These are phyloP conservation scores for Diphasiastrum complanatum DNA, from an alignment of 83 land plant genomes.

Conservation along the genomic window DNA sequence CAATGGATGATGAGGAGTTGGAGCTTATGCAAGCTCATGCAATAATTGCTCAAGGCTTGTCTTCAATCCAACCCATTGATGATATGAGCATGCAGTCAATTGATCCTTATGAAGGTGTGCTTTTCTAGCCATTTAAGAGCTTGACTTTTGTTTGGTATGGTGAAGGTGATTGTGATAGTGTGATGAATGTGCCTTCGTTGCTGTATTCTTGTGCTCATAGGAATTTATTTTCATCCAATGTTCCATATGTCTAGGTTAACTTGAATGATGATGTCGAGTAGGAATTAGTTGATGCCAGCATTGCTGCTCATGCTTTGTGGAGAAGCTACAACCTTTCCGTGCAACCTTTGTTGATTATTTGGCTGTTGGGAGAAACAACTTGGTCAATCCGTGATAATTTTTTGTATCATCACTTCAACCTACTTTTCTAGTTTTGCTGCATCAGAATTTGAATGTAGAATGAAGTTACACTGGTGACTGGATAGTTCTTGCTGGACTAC, in stretches of 20 bases:
- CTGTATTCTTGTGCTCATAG: neutral
- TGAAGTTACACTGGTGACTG: neutral
- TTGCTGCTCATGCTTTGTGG: neutral
- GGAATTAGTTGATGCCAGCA: slow-evolving; percentile 14
- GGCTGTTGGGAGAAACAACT: too few relatives aligned
- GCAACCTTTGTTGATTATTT: too few relatives aligned
- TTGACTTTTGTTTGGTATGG: neutral
- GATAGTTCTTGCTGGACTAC: neutral
- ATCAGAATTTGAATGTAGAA: slow-evolving; percentile 1
- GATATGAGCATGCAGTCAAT: neutral
- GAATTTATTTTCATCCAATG: neutral
- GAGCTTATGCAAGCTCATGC: slow-evolving; percentile 18
- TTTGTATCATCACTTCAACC: too few relatives aligned
- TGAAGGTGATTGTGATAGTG: too few relatives aligned
- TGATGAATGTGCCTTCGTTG: neutral
- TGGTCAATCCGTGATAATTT: too few relatives aligned
- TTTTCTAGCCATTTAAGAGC: neutral
- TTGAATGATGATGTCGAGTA: slow-evolving; percentile 24
- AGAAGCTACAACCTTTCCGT: too few relatives aligned
- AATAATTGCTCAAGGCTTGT: too few relatives aligned
- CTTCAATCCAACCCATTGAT: neutral
- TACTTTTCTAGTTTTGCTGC: neutral
- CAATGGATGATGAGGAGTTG: slow-evolving; percentile 23
- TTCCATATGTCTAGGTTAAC: too few relatives aligned
- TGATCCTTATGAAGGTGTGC: slow-evolving; percentile 3